Evolutionary conservation across 2,329 filamentous ascomycete genomes (phyloP), one percentile per base, ranked within the genome.

Genomic region (Karstenula rhodostoma): DNA sequence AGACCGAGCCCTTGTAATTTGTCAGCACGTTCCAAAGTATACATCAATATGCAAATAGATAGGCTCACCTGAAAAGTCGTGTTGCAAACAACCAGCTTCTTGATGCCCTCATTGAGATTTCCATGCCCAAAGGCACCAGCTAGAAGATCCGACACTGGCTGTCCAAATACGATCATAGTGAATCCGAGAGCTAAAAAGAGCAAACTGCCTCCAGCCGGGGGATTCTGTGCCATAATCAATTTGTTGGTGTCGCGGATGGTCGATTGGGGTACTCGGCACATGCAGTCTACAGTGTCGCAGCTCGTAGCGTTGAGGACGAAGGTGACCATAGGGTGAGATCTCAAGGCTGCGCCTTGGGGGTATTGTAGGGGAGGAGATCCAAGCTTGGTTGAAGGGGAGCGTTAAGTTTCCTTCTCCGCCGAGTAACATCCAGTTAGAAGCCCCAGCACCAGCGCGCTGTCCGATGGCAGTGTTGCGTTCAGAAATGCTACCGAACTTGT

Each of bases 381-480:
- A 61, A 15, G 56, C 56, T 48, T 58, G 55, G 17, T 51, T 33
- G 22, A 58, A 61, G 9, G 56, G 59, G 19, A 58, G 29, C 19
- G 48, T 51, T 13, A 61, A 10, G 3, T 29, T 49, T 25, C 56
- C 59, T 29, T 58, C 56, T 15, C 51, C 19, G 8, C 43, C 44
- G 6, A 61, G 50, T 9, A 61, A 27, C 9, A 58, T 6, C 59
- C 55, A 58, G 12, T 50, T 50, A 17, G 58, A 25, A 27, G 56
- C 58, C 6, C 49, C 49, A 3, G 60, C 71, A 5, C 69, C 70
- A 33, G 68, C 67, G 73, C 53, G 53, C 60, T 78, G 73, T 6
- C 73, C 71, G 52, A 77, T 77, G 9, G 73, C 57, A 1, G 73
- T 78, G 10, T 75, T 65, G 2, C 64, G 53, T 19, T 65, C 49